Percentiles rank a stretch among this genome's conserved stretches.
phyloP scores from a whole-genome alignment of 352 stramenopile genomes.

The Blastocystis sp. region DNA sequence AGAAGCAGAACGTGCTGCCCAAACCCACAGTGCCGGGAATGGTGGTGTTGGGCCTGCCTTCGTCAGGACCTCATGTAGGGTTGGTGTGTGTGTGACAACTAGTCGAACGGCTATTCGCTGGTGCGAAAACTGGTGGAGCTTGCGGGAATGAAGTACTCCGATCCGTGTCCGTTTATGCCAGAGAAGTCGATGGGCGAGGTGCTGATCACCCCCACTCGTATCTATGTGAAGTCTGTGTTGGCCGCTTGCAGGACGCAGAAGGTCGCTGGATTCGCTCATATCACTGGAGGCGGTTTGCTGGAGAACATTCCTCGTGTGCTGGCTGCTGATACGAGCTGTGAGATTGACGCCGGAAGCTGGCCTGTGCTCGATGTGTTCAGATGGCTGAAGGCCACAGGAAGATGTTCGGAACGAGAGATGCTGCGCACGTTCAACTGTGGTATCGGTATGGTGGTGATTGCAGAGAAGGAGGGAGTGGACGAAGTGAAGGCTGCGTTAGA shows the following conservation, averaged over 20 bases:
- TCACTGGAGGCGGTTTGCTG: slow-evolving; percentile 91
- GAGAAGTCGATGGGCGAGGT: slow-evolving; percentile 81
- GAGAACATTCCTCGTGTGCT: slow-evolving; percentile 96
- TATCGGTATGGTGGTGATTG: slow-evolving; percentile 94
- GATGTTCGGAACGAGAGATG: slow-evolving; percentile 75
- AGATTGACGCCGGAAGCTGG: slow-evolving; percentile 83
- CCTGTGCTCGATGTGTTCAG: slow-evolving; percentile 88
- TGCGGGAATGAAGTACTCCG: slow-evolving; percentile 71
- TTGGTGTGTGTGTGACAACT: slow-evolving; percentile 67
- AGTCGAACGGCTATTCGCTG: slow-evolving; percentile 97
- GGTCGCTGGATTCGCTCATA: slow-evolving; percentile 85
- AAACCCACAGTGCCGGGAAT: slow-evolving; percentile 74
- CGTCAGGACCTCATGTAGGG: slow-evolving; percentile 70
- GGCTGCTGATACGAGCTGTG: slow-evolving; percentile 78
- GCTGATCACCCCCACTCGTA: slow-evolving; percentile 89
- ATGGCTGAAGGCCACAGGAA: slow-evolving; percentile 86
- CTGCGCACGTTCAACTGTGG: slow-evolving; percentile 96
- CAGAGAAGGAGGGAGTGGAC: slow-evolving; percentile 70
- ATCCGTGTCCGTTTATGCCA: slow-evolving; percentile 70
- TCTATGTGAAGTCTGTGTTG: slow-evolving; percentile 87
- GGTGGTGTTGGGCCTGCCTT: slow-evolving; percentile 86
- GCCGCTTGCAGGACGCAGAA: slow-evolving; percentile 68
- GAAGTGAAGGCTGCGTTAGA: slow-evolving; percentile 51
- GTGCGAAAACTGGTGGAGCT: slow-evolving; percentile 90
- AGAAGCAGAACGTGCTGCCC: slow-evolving; percentile 73